These are phyloP conservation scores for Eucalyptus virginea DNA, from an alignment of 345 rosid species.

Conservation along the genomic window DNA sequence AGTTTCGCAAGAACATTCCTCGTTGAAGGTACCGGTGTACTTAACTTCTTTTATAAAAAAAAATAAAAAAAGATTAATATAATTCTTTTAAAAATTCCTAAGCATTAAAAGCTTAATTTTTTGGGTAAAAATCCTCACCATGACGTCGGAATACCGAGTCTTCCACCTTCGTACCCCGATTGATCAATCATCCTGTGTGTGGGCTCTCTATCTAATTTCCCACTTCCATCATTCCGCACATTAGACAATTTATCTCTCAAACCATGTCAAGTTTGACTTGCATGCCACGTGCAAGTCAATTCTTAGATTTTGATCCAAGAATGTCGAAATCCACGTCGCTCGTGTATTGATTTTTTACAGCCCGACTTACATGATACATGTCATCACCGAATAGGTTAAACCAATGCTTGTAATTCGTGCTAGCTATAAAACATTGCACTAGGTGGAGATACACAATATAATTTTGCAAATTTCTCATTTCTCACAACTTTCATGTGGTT, in stretches of 20 bases:
- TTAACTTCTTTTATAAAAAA: neutral
- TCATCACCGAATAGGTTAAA: neutral
- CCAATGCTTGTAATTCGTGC: neutral
- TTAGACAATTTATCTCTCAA: neutral
- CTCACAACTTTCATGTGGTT: neutral
- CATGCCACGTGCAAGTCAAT: neutral
- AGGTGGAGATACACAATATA: neutral
- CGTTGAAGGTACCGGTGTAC: neutral
- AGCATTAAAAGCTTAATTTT: neutral
- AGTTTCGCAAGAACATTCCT: neutral
- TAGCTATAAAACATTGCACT: neutral
- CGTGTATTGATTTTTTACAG: neutral
- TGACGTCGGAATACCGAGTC: neutral
- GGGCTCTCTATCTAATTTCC: neutral
- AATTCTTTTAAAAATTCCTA: neutral
- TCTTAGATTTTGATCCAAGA: neutral
- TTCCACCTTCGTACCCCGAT: neutral
- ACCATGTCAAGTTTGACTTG: neutral
- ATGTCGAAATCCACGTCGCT: neutral
- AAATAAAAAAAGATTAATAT: neutral
- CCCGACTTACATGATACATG: accelerated
- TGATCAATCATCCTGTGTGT: neutral
- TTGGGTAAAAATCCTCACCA: neutral
- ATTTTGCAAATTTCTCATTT: neutral
- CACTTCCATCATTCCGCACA: neutral